Conservation (phyloP, 441 rosid genomes). For the Populus hybrid region DNA sequence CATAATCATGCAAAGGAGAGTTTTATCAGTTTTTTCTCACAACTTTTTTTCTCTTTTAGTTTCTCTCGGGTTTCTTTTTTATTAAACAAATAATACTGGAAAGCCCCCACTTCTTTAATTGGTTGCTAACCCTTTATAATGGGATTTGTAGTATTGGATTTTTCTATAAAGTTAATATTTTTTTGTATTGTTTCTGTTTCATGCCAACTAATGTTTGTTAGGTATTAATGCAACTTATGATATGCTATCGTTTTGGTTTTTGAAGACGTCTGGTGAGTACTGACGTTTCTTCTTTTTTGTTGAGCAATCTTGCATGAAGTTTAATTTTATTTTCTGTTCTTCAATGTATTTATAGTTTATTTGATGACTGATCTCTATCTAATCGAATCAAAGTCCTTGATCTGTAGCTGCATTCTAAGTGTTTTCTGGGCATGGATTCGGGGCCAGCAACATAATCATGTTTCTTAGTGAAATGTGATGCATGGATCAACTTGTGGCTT, state of each 20-base stretch:
- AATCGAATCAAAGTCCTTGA: no score
- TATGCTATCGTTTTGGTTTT: no score
- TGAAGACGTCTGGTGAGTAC: no score
- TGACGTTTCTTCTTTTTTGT: no score
- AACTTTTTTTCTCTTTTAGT: no score
- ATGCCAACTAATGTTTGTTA: neutral
- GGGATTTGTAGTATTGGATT: neutral
- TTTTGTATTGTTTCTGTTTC: neutral
- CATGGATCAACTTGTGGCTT: no score
- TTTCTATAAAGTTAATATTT: neutral
- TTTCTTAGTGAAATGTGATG: neutral
- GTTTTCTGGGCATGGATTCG: neutral
- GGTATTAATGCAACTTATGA: no score
- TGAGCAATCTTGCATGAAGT: neutral
- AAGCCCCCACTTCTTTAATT: conserved; percentile 8
- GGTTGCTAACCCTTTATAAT: neutral
- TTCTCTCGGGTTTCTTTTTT: no score
- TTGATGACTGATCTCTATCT: neutral
- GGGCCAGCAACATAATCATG: neutral
- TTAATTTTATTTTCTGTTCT: neutral
- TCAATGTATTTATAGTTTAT: neutral
- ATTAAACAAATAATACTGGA: conserved; percentile 10
- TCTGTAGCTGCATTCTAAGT: neutral
- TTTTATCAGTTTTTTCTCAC: no score
- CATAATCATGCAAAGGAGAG: no score